Evolutionary conservation across 208 protist genomes (phyloP).

Genomic region (Leishmania guyanensis): DNA sequence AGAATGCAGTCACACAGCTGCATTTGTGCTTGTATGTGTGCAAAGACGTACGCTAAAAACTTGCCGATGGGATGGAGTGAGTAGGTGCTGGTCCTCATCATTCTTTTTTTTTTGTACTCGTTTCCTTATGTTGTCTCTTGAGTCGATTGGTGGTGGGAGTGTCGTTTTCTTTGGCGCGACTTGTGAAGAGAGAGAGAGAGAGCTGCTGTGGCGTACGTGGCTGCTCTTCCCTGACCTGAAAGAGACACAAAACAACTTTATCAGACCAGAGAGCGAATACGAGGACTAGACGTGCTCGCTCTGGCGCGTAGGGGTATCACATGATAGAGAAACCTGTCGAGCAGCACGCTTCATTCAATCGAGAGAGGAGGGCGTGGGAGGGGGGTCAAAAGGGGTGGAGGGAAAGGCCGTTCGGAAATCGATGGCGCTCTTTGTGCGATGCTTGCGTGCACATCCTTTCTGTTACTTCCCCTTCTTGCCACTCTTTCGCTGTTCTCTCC

Average conservation of each 20-base stretch:
- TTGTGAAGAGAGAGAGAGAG: neutral
- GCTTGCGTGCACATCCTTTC: neutral
- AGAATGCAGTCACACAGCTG: neutral
- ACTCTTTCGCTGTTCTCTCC: neutral
- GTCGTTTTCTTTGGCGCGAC: neutral
- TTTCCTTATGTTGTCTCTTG: conserved; percentile 16
- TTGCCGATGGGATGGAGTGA: neutral
- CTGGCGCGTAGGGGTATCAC: neutral
- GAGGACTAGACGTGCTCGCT: neutral
- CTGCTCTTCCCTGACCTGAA: neutral
- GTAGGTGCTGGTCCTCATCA: neutral
- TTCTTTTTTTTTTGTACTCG: neutral
- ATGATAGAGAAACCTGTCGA: neutral
- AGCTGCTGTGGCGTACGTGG: neutral
- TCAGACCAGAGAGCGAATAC: neutral
- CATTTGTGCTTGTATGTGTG: neutral
- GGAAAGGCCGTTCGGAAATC: neutral
- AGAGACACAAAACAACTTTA: neutral
- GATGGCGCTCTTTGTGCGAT: neutral
- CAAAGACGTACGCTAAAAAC: neutral
- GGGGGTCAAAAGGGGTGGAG: neutral
- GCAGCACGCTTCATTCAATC: neutral
- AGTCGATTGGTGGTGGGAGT: neutral
- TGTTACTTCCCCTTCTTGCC: neutral
- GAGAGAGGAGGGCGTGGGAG: neutral